Conservation (phyloP, 768 basidiomycete genomes). For the Galerina sulciceps region DNA sequence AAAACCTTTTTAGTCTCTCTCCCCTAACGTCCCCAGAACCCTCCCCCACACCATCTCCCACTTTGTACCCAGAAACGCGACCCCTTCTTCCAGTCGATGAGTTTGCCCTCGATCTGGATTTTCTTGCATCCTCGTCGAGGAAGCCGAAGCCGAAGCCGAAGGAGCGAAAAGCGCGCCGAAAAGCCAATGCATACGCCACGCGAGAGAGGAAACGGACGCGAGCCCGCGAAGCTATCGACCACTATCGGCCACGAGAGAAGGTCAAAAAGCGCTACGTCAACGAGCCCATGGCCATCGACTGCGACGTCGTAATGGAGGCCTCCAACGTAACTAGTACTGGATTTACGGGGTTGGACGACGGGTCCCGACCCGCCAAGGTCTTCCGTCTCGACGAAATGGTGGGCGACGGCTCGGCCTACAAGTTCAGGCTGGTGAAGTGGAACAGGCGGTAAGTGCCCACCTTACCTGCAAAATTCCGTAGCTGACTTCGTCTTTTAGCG, state of each 20-base stretch:
- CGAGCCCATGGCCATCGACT: no score
- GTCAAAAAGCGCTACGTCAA: no score
- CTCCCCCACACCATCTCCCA: not conserved
- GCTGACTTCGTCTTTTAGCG: no score
- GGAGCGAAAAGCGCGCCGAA: not conserved
- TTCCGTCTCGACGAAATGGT: not conserved
- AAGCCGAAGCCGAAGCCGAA: no score
- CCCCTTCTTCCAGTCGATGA: not conserved
- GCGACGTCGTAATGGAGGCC: not conserved
- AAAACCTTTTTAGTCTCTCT: not conserved
- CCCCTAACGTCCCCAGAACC: not conserved
- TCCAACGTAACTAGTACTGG: not conserved
- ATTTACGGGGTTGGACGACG: not conserved
- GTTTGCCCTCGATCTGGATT: no score
- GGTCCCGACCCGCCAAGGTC: not conserved
- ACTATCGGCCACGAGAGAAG: no score
- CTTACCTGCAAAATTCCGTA: no score
- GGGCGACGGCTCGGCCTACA: not conserved
- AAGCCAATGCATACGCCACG: no score
- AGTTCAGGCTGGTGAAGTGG: not conserved
- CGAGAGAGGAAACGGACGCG: no score
- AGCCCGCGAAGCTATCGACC: no score
- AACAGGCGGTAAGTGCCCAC: not conserved
- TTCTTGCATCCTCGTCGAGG: no score
- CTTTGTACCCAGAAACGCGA: no score